phyloP scores from a whole-genome alignment of 1,139 yeast species.

The Hyphopichia wangnamkhiaoensis region DNA sequence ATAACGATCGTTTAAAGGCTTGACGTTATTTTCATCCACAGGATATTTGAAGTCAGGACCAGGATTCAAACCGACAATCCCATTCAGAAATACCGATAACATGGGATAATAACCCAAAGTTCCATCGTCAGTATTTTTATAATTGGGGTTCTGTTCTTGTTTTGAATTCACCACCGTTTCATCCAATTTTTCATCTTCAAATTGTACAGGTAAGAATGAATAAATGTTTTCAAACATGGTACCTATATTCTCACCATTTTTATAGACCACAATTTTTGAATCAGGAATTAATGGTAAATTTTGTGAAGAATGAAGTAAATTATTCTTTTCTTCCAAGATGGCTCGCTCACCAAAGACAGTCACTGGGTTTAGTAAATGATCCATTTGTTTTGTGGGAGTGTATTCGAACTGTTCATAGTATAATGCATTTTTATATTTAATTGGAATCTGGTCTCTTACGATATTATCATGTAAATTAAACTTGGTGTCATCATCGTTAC shows the following conservation, averaged over 20 bases:
- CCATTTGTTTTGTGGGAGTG: conserved; percentile 73
- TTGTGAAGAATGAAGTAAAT: conserved; percentile 16
- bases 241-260: conserved; percentile 74
- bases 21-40: conserved; percentile 31
- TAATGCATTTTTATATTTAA: conserved; percentile 72
- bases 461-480: conserved; percentile 37
- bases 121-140: conserved; percentile 71
- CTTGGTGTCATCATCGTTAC: conserved; percentile 20
- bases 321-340: conserved; percentile 29
- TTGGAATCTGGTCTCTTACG: conserved; percentile 83
- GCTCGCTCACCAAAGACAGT: conserved; percentile 71
- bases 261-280: conserved; percentile 65
- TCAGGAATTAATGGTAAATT: conserved; percentile 49
- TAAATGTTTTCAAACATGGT: conserved; percentile 65
- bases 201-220: conserved; percentile 67
- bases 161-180: conserved; percentile 31
- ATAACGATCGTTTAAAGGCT: conserved; percentile 62
- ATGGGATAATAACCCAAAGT: conserved; percentile 89
- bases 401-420: conserved; percentile 89
- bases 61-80: conserved; percentile 67
- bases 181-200: conserved; percentile 27
- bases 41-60: conserved; percentile 67
- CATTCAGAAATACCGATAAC: conserved; percentile 79
- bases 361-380: conserved; percentile 71
- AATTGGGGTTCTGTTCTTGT: conserved; percentile 51